These are phyloP conservation scores for Leccinum longicurvipes DNA, from an alignment of 768 basidiomycete genomes.

Conservation along the genomic window DNA sequence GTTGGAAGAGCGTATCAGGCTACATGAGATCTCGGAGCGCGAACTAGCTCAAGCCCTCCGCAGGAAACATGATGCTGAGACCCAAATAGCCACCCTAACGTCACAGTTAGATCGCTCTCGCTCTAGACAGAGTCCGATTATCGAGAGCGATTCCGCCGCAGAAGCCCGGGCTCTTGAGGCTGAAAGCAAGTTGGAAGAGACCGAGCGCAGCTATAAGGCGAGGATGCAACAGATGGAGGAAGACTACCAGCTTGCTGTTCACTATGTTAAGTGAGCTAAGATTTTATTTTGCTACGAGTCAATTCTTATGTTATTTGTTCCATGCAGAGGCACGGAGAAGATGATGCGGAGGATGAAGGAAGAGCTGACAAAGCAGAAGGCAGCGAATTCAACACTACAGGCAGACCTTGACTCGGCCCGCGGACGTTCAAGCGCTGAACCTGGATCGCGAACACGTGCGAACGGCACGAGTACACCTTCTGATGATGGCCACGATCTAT, in stretches of 20 bases:
- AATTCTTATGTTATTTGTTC: slow-evolving; percentile 16
- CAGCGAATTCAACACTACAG: slow-evolving; percentile 73
- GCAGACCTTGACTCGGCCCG: slow-evolving; percentile 74
- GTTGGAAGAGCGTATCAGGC: slow-evolving; percentile 67
- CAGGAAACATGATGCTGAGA: slow-evolving; percentile 72
- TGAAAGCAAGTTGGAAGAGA: slow-evolving; percentile 78
- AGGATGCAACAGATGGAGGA: slow-evolving; percentile 88
- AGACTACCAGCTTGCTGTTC: slow-evolving; percentile 94
- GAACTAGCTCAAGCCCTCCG: slow-evolving; percentile 66
- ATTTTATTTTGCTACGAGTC: slow-evolving; percentile 17
- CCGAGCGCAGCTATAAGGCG: slow-evolving; percentile 72
- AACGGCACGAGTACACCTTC: slow-evolving; percentile 82
- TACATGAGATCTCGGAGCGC: slow-evolving; percentile 72
- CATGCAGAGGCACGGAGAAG: slow-evolving; percentile 86
- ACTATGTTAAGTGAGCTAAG: slow-evolving; percentile 86
- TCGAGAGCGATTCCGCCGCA: slow-evolving; percentile 33
- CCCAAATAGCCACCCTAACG: slow-evolving; percentile 60
- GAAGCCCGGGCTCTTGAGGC: slow-evolving; percentile 58
- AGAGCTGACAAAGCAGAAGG: slow-evolving; percentile 89
- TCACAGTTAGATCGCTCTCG: slow-evolving; percentile 65
- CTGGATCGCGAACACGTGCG: slow-evolving; percentile 46
- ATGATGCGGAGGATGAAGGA: slow-evolving; percentile 97
- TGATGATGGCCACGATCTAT: slow-evolving; percentile 62
- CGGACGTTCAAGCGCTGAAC: slow-evolving; percentile 53
- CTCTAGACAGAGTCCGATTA: slow-evolving; percentile 52